Evolutionary conservation across 352 stramenopile genomes (phyloP), one percentile per base, ranked within the genome.

Genomic region (Pythium phragmiticola): DNA sequence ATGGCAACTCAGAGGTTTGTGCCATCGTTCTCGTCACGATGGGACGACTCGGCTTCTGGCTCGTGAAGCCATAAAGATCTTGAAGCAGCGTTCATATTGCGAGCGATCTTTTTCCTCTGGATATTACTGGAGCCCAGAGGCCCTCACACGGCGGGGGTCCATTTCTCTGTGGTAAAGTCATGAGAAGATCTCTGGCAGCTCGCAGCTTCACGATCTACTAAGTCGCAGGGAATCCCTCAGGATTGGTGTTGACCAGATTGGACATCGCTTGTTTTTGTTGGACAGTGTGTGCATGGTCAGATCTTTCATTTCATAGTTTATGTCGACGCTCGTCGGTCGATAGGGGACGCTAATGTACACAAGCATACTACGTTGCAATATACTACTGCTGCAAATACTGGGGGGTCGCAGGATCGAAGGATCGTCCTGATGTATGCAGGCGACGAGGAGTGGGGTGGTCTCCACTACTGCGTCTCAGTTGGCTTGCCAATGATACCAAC

Each of bases 1-100:
- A 52, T 57, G 58, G 45, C 58, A 43, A n/a, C 34, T 2, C 2
- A 39, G 13, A 34, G 39, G 2, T 36, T 53, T 43, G 26, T 42
- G 54, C 19, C 23, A 52, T n/a, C 39, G 11, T 46, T 46, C 17
- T 2, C 2, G 28, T 21, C 33, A 42, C 14, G 48, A 42, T 26
- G 28, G 33, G 48, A 36, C 46, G 46, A 52, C 34, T 64, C 47
- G 56, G 41, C 17, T 55, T 47, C 53, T 50, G 53, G 53, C 39
- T 49, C 11, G 19, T n/a, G 12, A 28, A 26, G 9, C n/a, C 48
- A 23, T 39, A 23, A 13, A 55, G 30, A 55, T 55, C 49, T 55
- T 41, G 30, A 43, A 43, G 49, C 16, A 7, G 30, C 16, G 49
- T 30, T 5, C 26, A 30, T 2, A n/a, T 17, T 46, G 13, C 5